Conservation (phyloP, 495 filamentous ascomycete genomes). For the Aspergillus baeticus region DNA sequence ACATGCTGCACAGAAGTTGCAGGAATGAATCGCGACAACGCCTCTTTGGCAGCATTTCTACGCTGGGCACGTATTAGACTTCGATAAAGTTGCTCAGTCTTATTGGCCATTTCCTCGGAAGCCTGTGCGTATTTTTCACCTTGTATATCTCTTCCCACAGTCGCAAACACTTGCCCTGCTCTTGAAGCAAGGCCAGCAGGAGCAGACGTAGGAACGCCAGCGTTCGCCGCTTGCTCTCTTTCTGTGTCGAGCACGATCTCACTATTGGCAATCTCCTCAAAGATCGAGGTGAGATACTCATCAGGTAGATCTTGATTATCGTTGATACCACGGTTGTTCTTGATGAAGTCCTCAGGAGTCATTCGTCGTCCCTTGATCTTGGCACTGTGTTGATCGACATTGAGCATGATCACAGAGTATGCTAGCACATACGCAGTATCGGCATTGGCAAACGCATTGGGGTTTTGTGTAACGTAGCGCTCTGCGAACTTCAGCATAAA, state of each 20-base stretch:
- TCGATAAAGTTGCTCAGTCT: slow-evolving; percentile 86
- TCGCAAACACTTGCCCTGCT: slow-evolving; percentile 85
- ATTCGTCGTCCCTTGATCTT: slow-evolving; percentile 81
- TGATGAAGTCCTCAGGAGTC: slow-evolving; percentile 96
- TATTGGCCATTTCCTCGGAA: slow-evolving; percentile 90
- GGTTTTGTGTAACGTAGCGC: slow-evolving; percentile 89
- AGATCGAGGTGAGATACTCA: slow-evolving; percentile 87
- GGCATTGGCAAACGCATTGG: slow-evolving; percentile 96
- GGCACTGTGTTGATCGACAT: slow-evolving; percentile 89
- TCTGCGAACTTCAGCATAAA: slow-evolving; percentile 99
- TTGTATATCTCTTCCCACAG: slow-evolving; percentile 87
- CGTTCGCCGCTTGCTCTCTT: slow-evolving; percentile 77
- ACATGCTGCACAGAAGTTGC: slow-evolving; percentile 92
- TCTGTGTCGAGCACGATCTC: slow-evolving; percentile 96
- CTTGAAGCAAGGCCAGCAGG: slow-evolving; percentile 71
- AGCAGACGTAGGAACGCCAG: slow-evolving; percentile 58
- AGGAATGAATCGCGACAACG: slow-evolving; percentile 76
- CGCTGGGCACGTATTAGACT: slow-evolving; percentile 84
- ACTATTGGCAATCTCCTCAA: slow-evolving; percentile 83
- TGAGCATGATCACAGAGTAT: slow-evolving; percentile 95
- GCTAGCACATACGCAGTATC: slow-evolving; percentile 96
- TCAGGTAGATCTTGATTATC: slow-evolving; percentile 91
- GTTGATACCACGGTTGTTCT: slow-evolving; percentile 98
- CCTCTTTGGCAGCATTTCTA: slow-evolving; percentile 66
- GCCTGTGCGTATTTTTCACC: slow-evolving; percentile 91